Percentiles rank a stretch among this genome's conserved stretches.
Evolutionary conservation across 2,329 filamentous ascomycete genomes (phyloP).

Genomic region (Aureobasidium sp.): DNA sequence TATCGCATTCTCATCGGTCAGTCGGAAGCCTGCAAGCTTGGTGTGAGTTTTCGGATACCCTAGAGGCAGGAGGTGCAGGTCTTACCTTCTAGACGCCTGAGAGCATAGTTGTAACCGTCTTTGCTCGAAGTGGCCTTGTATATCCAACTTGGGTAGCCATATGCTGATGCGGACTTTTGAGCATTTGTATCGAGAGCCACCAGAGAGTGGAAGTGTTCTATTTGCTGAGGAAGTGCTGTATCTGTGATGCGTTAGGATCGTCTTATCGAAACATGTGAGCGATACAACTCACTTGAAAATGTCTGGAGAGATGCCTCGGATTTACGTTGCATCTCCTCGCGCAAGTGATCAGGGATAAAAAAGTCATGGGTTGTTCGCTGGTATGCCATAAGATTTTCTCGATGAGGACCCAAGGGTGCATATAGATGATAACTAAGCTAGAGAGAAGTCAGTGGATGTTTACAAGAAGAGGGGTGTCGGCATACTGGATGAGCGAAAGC

Average conservation of each 20-base stretch:
- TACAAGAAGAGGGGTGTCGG: neutral
- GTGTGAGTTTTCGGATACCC: neutral
- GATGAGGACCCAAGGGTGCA: slow-evolving; percentile 73
- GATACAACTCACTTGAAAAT: slow-evolving; percentile 57
- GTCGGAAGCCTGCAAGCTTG: slow-evolving; percentile 56
- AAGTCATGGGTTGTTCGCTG: slow-evolving; percentile 84
- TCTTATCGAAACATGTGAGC: slow-evolving; percentile 9
- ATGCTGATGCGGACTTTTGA: slow-evolving; percentile 67
- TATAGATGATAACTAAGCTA: slow-evolving; percentile 83
- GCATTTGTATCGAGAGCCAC: slow-evolving; percentile 79
- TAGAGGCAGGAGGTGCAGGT: slow-evolving; percentile 21
- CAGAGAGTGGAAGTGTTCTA: slow-evolving; percentile 87
- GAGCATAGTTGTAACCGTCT: slow-evolving; percentile 78
- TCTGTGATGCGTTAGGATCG: slow-evolving; percentile 38
- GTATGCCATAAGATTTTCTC: slow-evolving; percentile 72
- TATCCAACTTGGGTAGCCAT: slow-evolving; percentile 86
- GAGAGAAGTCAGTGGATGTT: neutral
- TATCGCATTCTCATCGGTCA: slow-evolving; percentile 85
- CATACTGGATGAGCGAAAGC: slow-evolving; percentile 45
- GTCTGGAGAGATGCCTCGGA: slow-evolving; percentile 77
- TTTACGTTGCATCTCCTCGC: slow-evolving; percentile 85
- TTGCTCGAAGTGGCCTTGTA: slow-evolving; percentile 90
- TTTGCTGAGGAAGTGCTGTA: slow-evolving; percentile 56
- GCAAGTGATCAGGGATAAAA: slow-evolving; percentile 77
- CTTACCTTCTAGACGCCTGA: slow-evolving; percentile 70